Evolutionary conservation across 768 basidiomycete genomes (phyloP).

Genomic region (Tubosaeta brunneosetosa): DNA sequence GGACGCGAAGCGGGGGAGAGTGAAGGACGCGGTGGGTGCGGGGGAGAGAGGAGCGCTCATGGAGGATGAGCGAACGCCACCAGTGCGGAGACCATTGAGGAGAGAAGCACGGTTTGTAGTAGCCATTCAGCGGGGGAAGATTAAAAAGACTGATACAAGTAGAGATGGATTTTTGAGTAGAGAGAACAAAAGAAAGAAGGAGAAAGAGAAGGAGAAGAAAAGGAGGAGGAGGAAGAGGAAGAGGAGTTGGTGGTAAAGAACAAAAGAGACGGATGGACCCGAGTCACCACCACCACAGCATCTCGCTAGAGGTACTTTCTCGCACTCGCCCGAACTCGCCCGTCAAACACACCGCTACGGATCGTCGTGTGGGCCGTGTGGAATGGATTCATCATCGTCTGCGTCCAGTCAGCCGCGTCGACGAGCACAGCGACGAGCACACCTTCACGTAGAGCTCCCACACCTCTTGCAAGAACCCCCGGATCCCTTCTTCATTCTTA

Average conservation of each 20-base stretch:
- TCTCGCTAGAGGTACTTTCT: conserved; percentile 63
- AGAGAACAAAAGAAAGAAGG: conserved; percentile 3
- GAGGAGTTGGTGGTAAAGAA: conserved; percentile 5
- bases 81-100: conserved; percentile 84
- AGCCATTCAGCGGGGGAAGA: conserved; percentile 33
- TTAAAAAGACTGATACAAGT: conserved; percentile 26
- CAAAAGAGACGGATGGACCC: conserved; percentile 18
- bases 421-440: conserved; percentile 10
- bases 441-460: conserved; percentile 99
- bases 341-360: conserved; percentile 77
- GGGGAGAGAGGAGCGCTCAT: conserved; percentile 60
- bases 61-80: conserved; percentile 80
- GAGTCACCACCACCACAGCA: conserved; percentile 15
- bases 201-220: conserved; percentile 10
- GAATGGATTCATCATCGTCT: conserved; percentile 95
- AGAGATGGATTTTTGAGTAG: not conserved
- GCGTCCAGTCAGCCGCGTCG: conserved; percentile 4
- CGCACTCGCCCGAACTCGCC: conserved; percentile 78
- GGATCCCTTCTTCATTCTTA: conserved; percentile 97
- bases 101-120: conserved; percentile 70
- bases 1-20: conserved; percentile 51
- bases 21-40: conserved; percentile 58
- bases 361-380: conserved; percentile 86
- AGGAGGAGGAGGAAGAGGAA: conserved; percentile 4
- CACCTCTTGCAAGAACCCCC: conserved; percentile 86